Conservation (phyloP, 352 stramenopile species). For the Phytophthora hibernalis region DNA sequence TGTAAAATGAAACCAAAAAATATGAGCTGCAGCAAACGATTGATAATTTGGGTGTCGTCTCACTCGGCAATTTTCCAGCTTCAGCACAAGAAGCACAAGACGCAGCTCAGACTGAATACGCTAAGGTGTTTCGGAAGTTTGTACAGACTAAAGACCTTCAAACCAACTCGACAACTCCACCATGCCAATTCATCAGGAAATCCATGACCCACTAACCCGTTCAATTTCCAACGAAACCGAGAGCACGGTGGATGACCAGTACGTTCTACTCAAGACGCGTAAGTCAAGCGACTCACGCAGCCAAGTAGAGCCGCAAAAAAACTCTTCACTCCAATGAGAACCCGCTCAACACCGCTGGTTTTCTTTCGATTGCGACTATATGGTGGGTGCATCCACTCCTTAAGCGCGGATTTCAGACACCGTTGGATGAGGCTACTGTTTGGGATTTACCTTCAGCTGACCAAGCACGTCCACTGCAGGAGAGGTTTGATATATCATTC, state of each 20-base stretch:
- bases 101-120: no score
- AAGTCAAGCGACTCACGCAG: background rate
- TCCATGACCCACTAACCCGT: background rate
- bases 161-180: no score
- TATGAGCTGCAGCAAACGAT: no score
- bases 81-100: no score
- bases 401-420: conserved; percentile 28
- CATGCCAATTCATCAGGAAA: background rate
- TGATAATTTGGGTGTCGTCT: no score
- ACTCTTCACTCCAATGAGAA: conserved; percentile 13
- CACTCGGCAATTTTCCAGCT: no score
- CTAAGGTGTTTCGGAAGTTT: no score
- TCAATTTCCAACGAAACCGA: background rate
- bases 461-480: conserved; percentile 35
- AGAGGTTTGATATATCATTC: conserved; percentile 45
- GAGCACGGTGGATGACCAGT: background rate
- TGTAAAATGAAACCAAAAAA: no score
- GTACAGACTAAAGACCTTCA: background rate
- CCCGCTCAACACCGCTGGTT: conserved; percentile 40
- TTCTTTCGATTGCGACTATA: conserved; percentile 48
- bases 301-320: background rate
- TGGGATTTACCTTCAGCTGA: conserved; percentile 43
- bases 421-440: conserved; percentile 42
- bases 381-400: conserved; percentile 58
- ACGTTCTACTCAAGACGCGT: background rate